Evolutionary conservation across 176 grass and related monocot species (phyloP).

Genomic region (Raddia guianensis): DNA sequence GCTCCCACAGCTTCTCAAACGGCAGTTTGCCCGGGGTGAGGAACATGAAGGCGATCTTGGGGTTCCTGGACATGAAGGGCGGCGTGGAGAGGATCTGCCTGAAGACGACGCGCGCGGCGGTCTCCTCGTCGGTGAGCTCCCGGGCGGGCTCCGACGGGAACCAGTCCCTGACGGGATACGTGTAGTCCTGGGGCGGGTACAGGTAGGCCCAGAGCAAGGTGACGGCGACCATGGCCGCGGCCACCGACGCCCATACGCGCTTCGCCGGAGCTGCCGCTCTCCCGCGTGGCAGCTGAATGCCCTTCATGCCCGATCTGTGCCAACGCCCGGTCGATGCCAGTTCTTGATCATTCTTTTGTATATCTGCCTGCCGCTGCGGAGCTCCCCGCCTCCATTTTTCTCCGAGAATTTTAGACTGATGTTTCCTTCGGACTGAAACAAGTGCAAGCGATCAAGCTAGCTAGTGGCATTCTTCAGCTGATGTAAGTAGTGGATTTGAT

Average conservation of each 20-base stretch:
- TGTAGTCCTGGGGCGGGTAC: conserved; percentile 65
- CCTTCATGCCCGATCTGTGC: conserved; percentile 37
- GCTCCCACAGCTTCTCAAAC: conserved; percentile 89
- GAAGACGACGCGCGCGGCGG: conserved; percentile 57
- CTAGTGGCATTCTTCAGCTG: too few relatives aligned
- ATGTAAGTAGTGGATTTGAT: too few relatives aligned
- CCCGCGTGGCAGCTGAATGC: conserved; percentile 45
- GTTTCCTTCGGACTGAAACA: neutral
- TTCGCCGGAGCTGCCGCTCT: conserved; percentile 43
- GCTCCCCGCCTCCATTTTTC: conserved; percentile 6
- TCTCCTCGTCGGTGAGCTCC: conserved; percentile 69
- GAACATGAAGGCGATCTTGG: conserved; percentile 90
- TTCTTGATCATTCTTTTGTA: conserved; percentile 50
- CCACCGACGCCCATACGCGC: conserved; percentile 59
- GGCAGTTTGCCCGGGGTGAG: conserved; percentile 72
- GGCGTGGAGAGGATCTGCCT: conserved; percentile 66
- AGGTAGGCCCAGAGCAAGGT: conserved; percentile 59
- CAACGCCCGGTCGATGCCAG: conserved; percentile 39
- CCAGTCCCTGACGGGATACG: conserved; percentile 72
- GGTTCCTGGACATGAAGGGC: conserved; percentile 49
- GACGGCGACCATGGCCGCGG: conserved; percentile 43
- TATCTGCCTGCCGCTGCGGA: neutral
- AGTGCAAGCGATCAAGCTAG: neutral
- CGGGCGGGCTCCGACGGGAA: conserved; percentile 57
- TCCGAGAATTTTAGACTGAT: neutral